A percentile compares a stretch with the other conserved stretches of the same genome.
Evolutionary conservation across 345 rosid species (phyloP).

Genomic region (Euclidium syriacum): DNA sequence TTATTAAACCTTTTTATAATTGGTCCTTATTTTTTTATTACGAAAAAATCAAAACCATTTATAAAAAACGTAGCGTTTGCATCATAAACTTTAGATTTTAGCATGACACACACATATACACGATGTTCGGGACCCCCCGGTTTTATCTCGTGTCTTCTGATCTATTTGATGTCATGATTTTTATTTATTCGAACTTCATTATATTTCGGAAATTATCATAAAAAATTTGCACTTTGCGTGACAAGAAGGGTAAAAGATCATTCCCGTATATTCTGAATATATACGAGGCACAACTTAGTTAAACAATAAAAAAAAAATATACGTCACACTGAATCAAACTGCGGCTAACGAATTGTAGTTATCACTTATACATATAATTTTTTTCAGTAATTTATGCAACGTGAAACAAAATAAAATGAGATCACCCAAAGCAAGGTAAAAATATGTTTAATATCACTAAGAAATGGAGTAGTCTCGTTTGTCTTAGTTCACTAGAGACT

Average conservation of each 20-base stretch:
- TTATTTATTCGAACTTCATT: background rate
- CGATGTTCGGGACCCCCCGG: conserved; percentile 29
- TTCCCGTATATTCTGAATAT: conserved; percentile 4
- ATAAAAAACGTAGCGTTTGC: background rate
- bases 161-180: conserved; percentile 15
- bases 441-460: too few species aligned
- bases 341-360: background rate
- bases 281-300: background rate
- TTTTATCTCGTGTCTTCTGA: conserved; percentile 22
- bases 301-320: too few species aligned
- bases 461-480: too few species aligned
- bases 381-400: too few species aligned
- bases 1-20: conserved; percentile 8
- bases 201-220: background rate
- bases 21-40: too few species aligned
- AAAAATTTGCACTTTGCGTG: conserved; percentile 18
- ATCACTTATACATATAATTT: background rate
- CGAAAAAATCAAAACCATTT: too few species aligned
- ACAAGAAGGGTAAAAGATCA: conserved; percentile 22
- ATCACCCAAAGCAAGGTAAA: too few species aligned
- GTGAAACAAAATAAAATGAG: too few species aligned
- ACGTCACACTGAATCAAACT: background rate
- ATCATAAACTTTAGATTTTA: conserved; percentile 23
- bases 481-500: too few species aligned
- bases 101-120: conserved; percentile 25